These are phyloP conservation scores for Mycena crocata DNA, from an alignment of 768 basidiomycete species.

Conservation along the genomic window DNA sequence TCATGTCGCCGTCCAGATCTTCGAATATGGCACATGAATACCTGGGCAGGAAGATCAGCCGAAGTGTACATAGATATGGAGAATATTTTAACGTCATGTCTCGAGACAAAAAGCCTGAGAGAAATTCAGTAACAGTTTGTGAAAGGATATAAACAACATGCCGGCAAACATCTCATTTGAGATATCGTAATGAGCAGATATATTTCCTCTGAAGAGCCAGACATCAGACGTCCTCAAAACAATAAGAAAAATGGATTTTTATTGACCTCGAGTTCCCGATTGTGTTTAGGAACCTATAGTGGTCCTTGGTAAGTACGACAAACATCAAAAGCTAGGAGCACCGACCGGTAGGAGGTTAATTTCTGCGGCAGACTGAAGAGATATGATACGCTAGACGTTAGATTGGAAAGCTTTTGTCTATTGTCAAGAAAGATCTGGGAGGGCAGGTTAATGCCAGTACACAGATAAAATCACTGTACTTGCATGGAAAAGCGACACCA, in stretches of 20 bases:
- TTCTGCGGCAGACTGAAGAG: constrained; percentile 66
- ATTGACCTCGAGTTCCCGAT: constrained; percentile 72
- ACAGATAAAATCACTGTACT: constrained; percentile 29
- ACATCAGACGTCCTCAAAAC: too few species aligned
- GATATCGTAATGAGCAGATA: constrained; percentile 77
- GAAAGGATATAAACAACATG: constrained; percentile 35
- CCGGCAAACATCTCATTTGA: constrained; percentile 81
- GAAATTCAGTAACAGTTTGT: constrained; percentile 7
- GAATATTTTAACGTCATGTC: constrained; percentile 88
- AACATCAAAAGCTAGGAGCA: too few species aligned
- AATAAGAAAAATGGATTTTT: too few species aligned
- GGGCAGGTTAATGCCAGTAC: neutral
- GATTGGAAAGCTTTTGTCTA: constrained; percentile 58
- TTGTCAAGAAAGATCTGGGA: constrained; percentile 74
- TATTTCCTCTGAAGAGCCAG: too few species aligned
- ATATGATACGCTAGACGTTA: constrained; percentile 63
- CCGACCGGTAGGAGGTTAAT: constrained; percentile 66
- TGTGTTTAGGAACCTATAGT: constrained; percentile 77
- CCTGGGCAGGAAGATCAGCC: neutral
- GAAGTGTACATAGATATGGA: too few species aligned
- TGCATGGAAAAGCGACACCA: constrained; percentile 74
- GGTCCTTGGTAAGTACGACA: too few species aligned
- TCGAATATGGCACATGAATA: constrained; percentile 78
- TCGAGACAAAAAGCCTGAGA: constrained; percentile 63
- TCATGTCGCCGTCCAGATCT: constrained; percentile 69